Percentiles rank a stretch among this genome's conserved stretches.
Evolutionary conservation across 176 grass and related monocot species (phyloP).

Genomic region (Pharus latifolius): DNA sequence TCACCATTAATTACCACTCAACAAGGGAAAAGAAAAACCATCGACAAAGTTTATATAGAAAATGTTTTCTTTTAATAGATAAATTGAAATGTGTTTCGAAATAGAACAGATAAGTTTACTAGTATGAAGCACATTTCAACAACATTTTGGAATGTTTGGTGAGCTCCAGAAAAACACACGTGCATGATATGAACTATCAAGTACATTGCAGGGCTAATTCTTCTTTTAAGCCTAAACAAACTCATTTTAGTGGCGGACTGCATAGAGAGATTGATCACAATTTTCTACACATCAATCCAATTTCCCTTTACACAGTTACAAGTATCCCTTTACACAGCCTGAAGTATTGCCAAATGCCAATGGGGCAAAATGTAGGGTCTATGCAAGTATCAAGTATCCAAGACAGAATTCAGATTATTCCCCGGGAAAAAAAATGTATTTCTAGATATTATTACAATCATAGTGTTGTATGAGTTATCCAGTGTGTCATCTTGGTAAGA

Average conservation of each 20-base stretch:
- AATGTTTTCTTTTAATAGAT: too few species aligned
- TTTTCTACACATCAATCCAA: not conserved
- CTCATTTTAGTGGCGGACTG: not conserved
- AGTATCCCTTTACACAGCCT: not conserved
- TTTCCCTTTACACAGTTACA: not conserved
- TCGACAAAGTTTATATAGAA: too few species aligned
- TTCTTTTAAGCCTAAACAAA: not conserved
- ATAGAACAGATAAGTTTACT: too few species aligned
- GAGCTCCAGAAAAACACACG: not conserved
- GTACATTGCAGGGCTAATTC: too few species aligned
- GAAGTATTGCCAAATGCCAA: too few species aligned
- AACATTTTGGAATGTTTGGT: not conserved
- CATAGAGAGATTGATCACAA: not conserved
- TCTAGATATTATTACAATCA: slow-evolving; percentile 6
- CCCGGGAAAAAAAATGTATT: not conserved
- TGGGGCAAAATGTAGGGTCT: not conserved
- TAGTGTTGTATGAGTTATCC: not conserved
- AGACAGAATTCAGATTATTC: not conserved
- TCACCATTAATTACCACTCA: too few species aligned
- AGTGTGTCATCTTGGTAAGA: not conserved
- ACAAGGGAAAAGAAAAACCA: too few species aligned
- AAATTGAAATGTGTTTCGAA: too few species aligned
- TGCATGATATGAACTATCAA: too few species aligned
- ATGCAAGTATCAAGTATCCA: too few species aligned
- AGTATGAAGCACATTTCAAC: too few species aligned